These are phyloP conservation scores for Ophiocordyceps camponoti-saundersi DNA, from an alignment of 2,329 filamentous ascomycete genomes.

Conservation along the genomic window DNA sequence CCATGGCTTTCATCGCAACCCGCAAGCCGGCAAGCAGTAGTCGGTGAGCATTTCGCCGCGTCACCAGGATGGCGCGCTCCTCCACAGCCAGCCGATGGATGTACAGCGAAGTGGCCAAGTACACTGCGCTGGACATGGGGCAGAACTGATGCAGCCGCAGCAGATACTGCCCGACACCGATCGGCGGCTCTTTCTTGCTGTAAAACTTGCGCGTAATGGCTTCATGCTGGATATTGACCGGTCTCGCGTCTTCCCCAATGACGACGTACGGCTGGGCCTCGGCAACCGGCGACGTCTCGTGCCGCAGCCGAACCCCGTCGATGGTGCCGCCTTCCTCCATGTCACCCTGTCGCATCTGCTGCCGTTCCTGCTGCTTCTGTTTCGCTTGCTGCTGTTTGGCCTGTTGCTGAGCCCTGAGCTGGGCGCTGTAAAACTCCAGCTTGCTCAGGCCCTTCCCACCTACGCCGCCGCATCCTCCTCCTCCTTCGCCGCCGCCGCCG, in stretches of 20 bases:
- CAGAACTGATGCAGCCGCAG: conserved; percentile 78
- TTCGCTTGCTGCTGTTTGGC: conserved; percentile 10
- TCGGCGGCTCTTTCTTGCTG: conserved; percentile 71
- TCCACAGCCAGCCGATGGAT: conserved; percentile 68
- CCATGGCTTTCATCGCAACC: conserved; percentile 73
- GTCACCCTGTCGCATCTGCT: not conserved
- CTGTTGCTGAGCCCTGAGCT: conserved; percentile 10
- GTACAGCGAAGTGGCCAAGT: conserved; percentile 76
- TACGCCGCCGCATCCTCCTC: not conserved
- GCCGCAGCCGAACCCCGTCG: conserved; percentile 37
- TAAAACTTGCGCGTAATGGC: conserved; percentile 88
- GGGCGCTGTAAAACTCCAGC: conserved; percentile 11
- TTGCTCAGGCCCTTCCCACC: conserved; percentile 3
- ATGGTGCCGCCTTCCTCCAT: conserved; percentile 12
- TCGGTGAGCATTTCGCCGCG: conserved; percentile 70
- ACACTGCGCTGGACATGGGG: conserved; percentile 85
- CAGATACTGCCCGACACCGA: conserved; percentile 71
- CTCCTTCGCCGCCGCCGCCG: not conserved
- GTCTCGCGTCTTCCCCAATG: conserved; percentile 53
- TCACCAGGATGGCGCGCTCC: conserved; percentile 65
- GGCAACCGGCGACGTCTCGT: conserved; percentile 7
- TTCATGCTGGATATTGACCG: conserved; percentile 61
- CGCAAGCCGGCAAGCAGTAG: conserved; percentile 69
- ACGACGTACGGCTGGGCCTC: conserved; percentile 36
- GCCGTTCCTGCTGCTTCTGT: conserved; percentile 5